Conservation (phyloP, 2,329 filamentous ascomycete genomes). For the Apiospora aurea region DNA sequence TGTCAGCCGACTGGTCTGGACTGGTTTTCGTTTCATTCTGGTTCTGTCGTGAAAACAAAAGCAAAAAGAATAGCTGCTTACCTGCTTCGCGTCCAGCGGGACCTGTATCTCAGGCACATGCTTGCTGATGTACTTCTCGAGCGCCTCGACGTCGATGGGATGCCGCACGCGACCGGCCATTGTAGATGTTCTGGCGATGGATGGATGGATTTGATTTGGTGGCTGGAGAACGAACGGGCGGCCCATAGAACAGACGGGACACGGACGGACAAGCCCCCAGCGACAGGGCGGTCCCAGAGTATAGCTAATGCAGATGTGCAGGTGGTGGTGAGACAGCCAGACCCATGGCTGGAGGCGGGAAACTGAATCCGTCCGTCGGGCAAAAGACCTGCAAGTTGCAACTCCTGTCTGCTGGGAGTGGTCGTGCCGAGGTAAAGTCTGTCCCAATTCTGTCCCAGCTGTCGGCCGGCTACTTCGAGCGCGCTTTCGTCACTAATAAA, state of each 20-base stretch:
- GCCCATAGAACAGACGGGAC: background rate
- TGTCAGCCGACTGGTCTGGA: background rate
- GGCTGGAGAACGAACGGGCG: background rate
- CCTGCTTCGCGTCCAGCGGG: slow-evolving; percentile 90
- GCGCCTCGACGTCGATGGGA: slow-evolving; percentile 80
- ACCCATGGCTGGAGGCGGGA: background rate
- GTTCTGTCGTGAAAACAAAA: too few species aligned
- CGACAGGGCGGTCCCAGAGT: background rate
- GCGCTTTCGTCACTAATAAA: background rate
- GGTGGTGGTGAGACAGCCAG: background rate
- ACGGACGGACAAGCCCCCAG: background rate
- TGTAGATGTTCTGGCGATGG: slow-evolving; percentile 9
- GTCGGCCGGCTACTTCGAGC: background rate
- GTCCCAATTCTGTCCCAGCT: background rate
- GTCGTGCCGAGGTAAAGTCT: slow-evolving; percentile 14
- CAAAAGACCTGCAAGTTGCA: background rate
- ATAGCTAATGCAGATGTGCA: background rate
- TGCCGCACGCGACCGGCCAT: slow-evolving; percentile 92
- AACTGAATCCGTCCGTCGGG: background rate
- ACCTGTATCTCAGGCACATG: slow-evolving; percentile 85
- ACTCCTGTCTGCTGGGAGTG: background rate
- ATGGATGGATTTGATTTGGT: background rate
- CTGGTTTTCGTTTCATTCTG: too few species aligned
- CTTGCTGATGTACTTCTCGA: slow-evolving; percentile 79
- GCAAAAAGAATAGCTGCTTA: slow-evolving; percentile 45